Conservation (phyloP, 371 early-diverging fungal species). For the Furculomyces boomerangus region DNA sequence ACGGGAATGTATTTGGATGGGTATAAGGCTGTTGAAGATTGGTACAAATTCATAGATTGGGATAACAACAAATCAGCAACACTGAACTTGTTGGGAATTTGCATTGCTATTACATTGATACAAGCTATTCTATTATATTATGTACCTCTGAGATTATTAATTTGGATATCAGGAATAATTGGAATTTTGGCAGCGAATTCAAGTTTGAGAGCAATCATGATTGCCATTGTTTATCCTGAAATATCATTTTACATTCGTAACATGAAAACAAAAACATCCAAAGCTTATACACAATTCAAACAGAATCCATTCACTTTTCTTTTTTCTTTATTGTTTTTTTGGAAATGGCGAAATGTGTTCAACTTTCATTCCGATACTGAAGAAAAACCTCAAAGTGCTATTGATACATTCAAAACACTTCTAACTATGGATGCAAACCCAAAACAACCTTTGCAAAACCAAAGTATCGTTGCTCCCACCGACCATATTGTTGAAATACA, state of each 20-base stretch:
- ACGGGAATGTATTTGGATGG: background rate
- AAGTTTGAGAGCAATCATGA: background rate
- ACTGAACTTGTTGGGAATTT: background rate
- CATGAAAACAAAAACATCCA: background rate
- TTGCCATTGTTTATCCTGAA: background rate
- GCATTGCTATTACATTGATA: background rate
- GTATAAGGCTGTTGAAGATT: background rate
- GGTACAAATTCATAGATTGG: background rate
- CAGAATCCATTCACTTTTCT: background rate
- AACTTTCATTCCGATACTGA: background rate
- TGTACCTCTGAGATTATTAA: background rate
- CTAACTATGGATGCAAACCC: background rate
- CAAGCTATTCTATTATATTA: background rate
- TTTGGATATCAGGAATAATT: background rate
- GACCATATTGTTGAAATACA: background rate
- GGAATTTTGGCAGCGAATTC: background rate
- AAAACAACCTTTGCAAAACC: background rate
- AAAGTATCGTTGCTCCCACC: background rate
- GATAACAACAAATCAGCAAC: background rate
- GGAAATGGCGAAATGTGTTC: background rate
- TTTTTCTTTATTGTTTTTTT: background rate
- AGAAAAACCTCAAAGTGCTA: background rate
- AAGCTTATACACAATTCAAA: background rate
- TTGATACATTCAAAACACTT: background rate
- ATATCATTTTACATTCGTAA: background rate